Percentiles rank a stretch among this genome's conserved stretches.
Conservation (phyloP, 768 basidiomycete species). For the Podaxis sp. region DNA sequence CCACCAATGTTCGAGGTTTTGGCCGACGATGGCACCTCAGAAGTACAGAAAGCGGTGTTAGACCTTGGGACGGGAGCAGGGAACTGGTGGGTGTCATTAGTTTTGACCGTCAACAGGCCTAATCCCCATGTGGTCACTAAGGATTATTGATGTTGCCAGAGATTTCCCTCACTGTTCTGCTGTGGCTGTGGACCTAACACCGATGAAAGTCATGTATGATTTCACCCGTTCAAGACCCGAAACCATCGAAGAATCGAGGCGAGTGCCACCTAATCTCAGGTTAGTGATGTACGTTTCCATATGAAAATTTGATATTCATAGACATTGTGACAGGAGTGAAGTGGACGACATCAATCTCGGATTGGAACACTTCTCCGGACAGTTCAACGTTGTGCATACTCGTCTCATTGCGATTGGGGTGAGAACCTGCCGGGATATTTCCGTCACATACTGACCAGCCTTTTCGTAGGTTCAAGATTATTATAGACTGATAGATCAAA, state of each 20-base stretch:
- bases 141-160: constrained; percentile 72
- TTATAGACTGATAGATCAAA: constrained; percentile 56
- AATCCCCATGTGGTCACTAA: constrained; percentile 20
- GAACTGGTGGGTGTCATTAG: constrained; percentile 45
- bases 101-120: background rate
- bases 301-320: constrained; percentile 1
- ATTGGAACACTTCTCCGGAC: constrained; percentile 74
- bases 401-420: constrained; percentile 73
- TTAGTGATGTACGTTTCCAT: constrained; percentile 2
- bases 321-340: constrained; percentile 52
- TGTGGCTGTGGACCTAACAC: constrained; percentile 77
- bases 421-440: constrained; percentile 23
- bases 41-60: constrained; percentile 56
- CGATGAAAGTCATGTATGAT: constrained; percentile 68
- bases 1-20: constrained; percentile 54
- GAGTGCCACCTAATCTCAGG: constrained; percentile 11
- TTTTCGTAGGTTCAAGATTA: constrained; percentile 63
- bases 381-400: constrained; percentile 73
- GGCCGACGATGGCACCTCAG: constrained; percentile 46
- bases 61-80: constrained; percentile 83
- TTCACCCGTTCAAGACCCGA: constrained; percentile 1
- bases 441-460: constrained; percentile 12
- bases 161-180: constrained; percentile 67
- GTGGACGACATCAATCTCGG: constrained; percentile 84
- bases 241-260: constrained; percentile 2